Evolutionary conservation across 768 basidiomycete species (phyloP).

Genomic region (Suillus ampliporus): DNA sequence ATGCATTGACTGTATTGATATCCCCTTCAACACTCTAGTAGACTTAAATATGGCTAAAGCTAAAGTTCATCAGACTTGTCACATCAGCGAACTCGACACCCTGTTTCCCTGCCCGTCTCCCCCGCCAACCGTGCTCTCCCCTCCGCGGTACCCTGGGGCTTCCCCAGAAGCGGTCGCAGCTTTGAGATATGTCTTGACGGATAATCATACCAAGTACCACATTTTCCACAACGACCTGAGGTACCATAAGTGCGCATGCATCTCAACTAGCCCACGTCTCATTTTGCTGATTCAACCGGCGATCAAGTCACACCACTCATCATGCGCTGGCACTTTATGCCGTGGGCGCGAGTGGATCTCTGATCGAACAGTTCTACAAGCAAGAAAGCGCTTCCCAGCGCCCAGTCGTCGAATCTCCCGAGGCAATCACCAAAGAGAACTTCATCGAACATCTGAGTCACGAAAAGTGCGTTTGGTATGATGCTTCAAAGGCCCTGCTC

Average conservation of each 20-base stretch:
- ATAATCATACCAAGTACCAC: slow-evolving; percentile 54
- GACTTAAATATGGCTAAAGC: background rate
- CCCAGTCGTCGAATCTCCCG: slow-evolving; percentile 29
- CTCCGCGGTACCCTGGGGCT: slow-evolving; percentile 17
- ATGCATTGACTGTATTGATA: too few species aligned
- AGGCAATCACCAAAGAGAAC: slow-evolving; percentile 27
- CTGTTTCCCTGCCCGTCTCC: slow-evolving; percentile 16
- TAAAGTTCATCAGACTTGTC: background rate
- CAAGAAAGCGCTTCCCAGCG: slow-evolving; percentile 28
- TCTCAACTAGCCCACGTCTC: background rate
- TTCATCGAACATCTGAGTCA: slow-evolving; percentile 31
- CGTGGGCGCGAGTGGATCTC: slow-evolving; percentile 27
- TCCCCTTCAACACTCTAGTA: background rate
- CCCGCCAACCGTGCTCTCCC: slow-evolving; percentile 10
- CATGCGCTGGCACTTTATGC: slow-evolving; percentile 35
- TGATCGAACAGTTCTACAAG: slow-evolving; percentile 33
- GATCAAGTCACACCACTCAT: slow-evolving; percentile 34
- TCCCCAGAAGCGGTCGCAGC: slow-evolving; percentile 33
- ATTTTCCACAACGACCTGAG: slow-evolving; percentile 51
- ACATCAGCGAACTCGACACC: slow-evolving; percentile 2
- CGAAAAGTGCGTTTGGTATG: slow-evolving; percentile 24
- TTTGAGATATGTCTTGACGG: slow-evolving; percentile 44
- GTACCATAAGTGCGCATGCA: slow-evolving; percentile 55
- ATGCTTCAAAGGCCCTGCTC: background rate
- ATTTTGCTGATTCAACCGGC: background rate